Base-by-base conservation (phyloP, 2,329 filamentous ascomycete species). In the Sporothrix brasiliensis region DNA sequence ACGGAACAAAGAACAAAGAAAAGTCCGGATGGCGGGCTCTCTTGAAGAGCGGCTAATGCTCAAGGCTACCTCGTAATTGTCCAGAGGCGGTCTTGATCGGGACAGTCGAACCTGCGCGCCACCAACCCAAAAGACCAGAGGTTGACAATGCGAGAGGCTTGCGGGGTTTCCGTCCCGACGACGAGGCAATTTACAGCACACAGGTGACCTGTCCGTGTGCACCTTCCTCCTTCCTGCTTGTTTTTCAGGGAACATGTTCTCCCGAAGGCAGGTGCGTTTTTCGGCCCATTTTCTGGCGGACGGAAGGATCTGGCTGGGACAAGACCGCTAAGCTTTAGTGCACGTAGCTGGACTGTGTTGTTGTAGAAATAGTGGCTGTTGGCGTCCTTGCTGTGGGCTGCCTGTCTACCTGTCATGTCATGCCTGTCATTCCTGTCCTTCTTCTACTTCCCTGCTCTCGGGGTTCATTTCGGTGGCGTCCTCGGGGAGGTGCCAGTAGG, bases 1-100 rank as follows among this genome's bases (percentile, higher is more conserved):
- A 60, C 7, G 41, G 56, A 60, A 60, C 56, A 60, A 60, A 61
- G 58, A 44, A n/a, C 24, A 41, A 60, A 44, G 13, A n/a, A 44
- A 19, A 27, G n/a, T 21, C 16, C 21, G 58, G n/a, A 21, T 21
- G n/a, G 3, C 13, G 4, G 39, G 58, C 27, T 27, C 4, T 44
- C 58, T 44, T 61, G 56, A 24, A 61, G 39, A 44, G 21, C 11
- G n/a, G n/a, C 5, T 10, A 16, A 24, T n/a, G n/a, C 34, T 13
- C 4, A 61, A 24, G n/a, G 13, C 47, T 7, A 49, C 4, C 6
- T 6, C 19, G 9, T 34, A 13, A 54, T 34, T 34, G 21, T 19
- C 16, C 14, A 34, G 34, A 61, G n/a, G 14, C 39, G n/a, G 16
- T 61, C 58, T 16, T 61, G 39, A 60, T 24, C 30, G 21, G 19